Evolutionary conservation across 805 yeast genomes (phyloP), one percentile per base, ranked within the genome.

Genomic region (Kodamaea kaohsiungensis): DNA sequence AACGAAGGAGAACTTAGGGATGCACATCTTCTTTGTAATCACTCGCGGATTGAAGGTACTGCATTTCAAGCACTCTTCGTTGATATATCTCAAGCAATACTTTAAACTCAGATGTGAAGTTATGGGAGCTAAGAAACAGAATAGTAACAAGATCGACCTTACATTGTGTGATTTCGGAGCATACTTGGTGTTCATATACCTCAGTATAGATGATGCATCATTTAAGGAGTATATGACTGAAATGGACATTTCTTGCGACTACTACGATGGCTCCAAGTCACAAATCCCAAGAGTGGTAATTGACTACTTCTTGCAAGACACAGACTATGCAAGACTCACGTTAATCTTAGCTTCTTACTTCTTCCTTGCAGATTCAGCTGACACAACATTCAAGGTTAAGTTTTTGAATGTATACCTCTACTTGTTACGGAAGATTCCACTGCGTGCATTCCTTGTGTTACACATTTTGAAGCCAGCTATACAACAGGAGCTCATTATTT

Each of bases 31-130:
- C 30, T 71, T 74, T 45, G 62, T 80, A 17, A 67, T 82, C 16
- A 72, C 81, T 3, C 84, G 80, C 61, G 93, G 92, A 0, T 66
- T 87, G 42, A 78, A 81, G 38, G 68, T 83, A 7, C 83, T 90
- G 7, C 84, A 81, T 53, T 74, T 86, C 17, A 80, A 79, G 54
- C 78, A 76, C 8, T 69, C 76, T 2, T 79, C 89, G 0, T 62
- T 82, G 35, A 70, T 68, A 1, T 72, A 81, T 19, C 61, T 86
- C 59, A 73, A 71, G 48, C 62, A 67, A 0, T 65, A 82, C 19
- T 77, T 82, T 62, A 69, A 70, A 18, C 39, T 42, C 15, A 46
- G 54, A n/a, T 52, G 38, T 33, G 39, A 40, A 7, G 18, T n/a
- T 7, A 15, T 17, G 16, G 48, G 45, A 16, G 19, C 19, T 16